Conservation (phyloP, 805 yeast species). For the Metschnikowia noctiluminum region DNA sequence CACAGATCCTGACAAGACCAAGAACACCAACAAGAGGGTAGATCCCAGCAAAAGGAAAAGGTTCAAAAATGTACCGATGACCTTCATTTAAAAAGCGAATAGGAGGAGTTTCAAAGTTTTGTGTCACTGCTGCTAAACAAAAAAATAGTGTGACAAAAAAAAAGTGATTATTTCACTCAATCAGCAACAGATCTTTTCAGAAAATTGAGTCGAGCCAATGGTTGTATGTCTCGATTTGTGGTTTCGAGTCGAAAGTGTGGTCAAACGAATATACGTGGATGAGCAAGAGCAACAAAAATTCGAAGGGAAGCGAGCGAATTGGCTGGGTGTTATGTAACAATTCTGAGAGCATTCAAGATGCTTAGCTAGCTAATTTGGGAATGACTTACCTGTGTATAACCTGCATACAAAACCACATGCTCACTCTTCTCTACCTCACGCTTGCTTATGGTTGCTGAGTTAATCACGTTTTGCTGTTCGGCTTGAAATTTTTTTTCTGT, state of each 20-base stretch:
- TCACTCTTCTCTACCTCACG: conserved; percentile 12
- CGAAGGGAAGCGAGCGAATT: conserved; percentile 22
- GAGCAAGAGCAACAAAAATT: conserved; percentile 22
- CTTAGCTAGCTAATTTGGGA: conserved; percentile 14
- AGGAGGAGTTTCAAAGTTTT: background rate
- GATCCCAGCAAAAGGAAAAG: conserved; percentile 41
- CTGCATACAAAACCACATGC: conserved; percentile 11
- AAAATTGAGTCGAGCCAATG: too few relatives aligned
- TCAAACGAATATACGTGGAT: background rate
- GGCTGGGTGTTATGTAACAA: conserved; percentile 16
- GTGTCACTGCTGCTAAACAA: background rate
- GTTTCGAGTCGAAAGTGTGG: background rate
- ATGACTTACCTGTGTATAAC: conserved; percentile 13
- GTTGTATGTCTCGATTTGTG: background rate
- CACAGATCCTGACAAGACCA: conserved; percentile 19
- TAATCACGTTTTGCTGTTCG: background rate
- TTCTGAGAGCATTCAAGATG: conserved; percentile 10
- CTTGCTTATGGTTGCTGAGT: conserved; percentile 12
- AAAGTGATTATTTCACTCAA: background rate
- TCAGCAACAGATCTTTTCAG: background rate
- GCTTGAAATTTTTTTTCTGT: background rate
- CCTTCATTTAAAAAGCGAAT: conserved; percentile 24
- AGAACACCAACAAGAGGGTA: conserved; percentile 52
- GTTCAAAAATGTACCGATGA: conserved; percentile 32
- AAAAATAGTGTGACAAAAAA: background rate